Base-by-base conservation (phyloP, 805 yeast species). In the Ogataea trehaloabstinens region DNA sequence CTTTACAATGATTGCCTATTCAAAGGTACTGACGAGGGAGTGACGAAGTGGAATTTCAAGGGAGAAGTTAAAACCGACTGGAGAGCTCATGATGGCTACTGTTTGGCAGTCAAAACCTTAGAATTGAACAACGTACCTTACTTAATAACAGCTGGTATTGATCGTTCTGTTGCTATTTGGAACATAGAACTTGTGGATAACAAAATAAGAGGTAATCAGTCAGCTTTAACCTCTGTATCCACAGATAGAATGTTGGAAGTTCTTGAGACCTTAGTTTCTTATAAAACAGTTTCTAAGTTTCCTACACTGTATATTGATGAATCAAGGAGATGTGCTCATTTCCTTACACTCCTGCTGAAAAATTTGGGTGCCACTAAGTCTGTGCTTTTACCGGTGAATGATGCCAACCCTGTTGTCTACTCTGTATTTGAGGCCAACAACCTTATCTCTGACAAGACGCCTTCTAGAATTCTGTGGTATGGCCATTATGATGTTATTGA, bases 401-500 rank as follows among this genome's bases (percentile, higher is more conserved):
- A 82, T 52, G 88, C 88, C 4, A 90, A 90, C 53, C 98, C 99
- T 0, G 77, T 90, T 2, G 91, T 91, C 0, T 82, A 76, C 53
- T 93, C 93, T 0, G 65, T 69, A 6, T 91, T 91, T 61, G 64
- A 66, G 40, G 78, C 78, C 4, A 76, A 73, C 36, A 46, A 51
- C 11, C 32, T 27, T n/a, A 33, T 41, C 28, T 13, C 8, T 17
- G 22, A 28, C 4, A 15, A 31, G 5, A 38, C 34, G 27, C 33
- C 28, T 10, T 44, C 78, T 32, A 67, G 85, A 40, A 70, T 88
- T 4, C 60, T 91, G 34, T 91, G 95, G 84, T 91, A 91, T 61
- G 98, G 96, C 1, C 99, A 91, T 67, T 91, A 93, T 57, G 99
- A 91, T 63, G 96, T 91, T 19, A 88, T 91, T 28, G 85, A 84